Conservation (phyloP, 306 rosid genomes). For the Herpetospermum pedunculosum region DNA sequence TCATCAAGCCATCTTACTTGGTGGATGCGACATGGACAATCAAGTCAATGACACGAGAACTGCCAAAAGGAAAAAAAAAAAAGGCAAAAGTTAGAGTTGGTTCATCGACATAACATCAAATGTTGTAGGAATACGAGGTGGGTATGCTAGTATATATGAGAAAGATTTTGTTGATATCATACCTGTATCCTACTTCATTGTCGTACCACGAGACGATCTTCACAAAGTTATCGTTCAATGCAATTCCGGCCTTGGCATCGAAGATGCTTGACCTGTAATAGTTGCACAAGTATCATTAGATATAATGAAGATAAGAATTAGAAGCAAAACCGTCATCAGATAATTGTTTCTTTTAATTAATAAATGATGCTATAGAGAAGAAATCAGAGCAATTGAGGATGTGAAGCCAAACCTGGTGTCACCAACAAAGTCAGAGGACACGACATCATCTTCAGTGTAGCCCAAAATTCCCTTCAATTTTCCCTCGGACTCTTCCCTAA, state of each 20-base stretch:
- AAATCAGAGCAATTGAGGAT: neutral
- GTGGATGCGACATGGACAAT: conserved; percentile 25
- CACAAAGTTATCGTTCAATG: conserved; percentile 36
- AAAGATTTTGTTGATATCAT: neutral
- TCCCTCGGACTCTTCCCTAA: conserved; percentile 70
- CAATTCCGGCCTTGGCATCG: conserved; percentile 77
- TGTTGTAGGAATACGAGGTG: neutral
- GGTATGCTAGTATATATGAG: neutral
- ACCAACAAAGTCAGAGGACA: conserved; percentile 52
- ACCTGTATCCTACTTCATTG: conserved; percentile 84
- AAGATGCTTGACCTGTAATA: conserved; percentile 60
- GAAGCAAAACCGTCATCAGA: neutral
- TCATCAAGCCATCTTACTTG: neutral
- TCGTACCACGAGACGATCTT: conserved; percentile 67
- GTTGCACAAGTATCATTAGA: neutral
- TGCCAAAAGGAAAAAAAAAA: conserved; percentile 17
- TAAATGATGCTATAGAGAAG: neutral
- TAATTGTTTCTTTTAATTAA: neutral
- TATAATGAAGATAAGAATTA: neutral
- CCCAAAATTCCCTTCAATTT: conserved; percentile 72
- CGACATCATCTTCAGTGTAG: conserved; percentile 62
- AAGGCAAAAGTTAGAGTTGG: neutral
- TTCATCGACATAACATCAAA: neutral
- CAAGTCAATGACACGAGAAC: conserved; percentile 62
- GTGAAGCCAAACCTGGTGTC: conserved; percentile 42